Base-by-base conservation (phyloP, 768 basidiomycete genomes). In the Sarcomyxa edulis region DNA sequence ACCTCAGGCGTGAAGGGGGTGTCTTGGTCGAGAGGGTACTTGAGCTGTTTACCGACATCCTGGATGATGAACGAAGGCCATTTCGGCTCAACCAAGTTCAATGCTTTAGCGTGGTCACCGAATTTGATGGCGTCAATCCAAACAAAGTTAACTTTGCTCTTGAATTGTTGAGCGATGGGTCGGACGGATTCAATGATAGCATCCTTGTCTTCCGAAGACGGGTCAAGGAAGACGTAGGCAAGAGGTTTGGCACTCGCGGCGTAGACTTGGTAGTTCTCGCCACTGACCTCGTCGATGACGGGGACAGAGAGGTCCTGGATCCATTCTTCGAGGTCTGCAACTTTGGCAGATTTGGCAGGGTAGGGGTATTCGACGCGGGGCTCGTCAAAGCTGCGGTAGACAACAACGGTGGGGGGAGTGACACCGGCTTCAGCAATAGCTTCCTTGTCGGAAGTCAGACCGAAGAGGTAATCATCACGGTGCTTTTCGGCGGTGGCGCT, bases 41-140 rank as follows among this genome's bases (percentile, higher is more conserved):
- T 96, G 60, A 89, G 78, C 62, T 93, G 89, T 32, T 78, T 74
- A 39, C 66, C 55, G 30, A 97, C 53, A 50, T 96, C 77, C 66
- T 98, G 96, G 48, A 99, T 67, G 53, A 97, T 94, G 55, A 99
- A 94, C 27, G 81, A 72, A 8, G 96, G 96, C 93, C 92, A 97
- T 51, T 84, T 84, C 50, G 79, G 62, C 53, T 91, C 88, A 19
- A 59, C 56, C 40, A 99, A 74, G 73, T 94, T 95, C 42, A 99
- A 76, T 2, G 89, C 87, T 63, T 91, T 93, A 49, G 84, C 96
- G 67, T 99, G 96, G 53, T 98, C 95, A 51, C 78, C 79, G 51
- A 93, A 99, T 60, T 93, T 92, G 66, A 84, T 66, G 16, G 91
- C 93, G 60, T 99, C 96, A 51, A 99, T 98, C 82, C 84, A 95